Evolutionary conservation across 2,329 filamentous ascomycete genomes (phyloP), one percentile per base, ranked within the genome.

Genomic region (Cladosporium austrohemisphaericum): DNA sequence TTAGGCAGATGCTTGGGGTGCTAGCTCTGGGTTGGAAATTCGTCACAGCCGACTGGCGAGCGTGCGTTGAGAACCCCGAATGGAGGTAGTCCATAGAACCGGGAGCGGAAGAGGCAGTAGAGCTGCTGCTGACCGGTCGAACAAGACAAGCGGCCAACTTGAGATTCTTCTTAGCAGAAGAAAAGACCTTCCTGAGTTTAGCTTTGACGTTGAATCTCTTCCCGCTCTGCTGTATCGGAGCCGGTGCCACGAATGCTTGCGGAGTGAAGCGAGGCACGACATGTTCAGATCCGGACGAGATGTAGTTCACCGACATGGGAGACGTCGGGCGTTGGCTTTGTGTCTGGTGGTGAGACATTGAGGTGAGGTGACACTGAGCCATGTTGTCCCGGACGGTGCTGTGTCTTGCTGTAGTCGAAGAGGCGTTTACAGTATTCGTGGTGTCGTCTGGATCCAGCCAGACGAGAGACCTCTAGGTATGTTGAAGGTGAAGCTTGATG

Each of bases 381-480:
- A 43, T 43, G 43, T 10, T 35, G 22, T 18, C 20, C n/a, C n/a
- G n/a, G n/a, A n/a, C n/a, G n/a, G n/a, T n/a, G n/a, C n/a, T n/a
- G n/a, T n/a, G n/a, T n/a, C n/a, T n/a, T n/a, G n/a, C n/a, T n/a
- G n/a, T n/a, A n/a, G n/a, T n/a, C n/a, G n/a, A n/a, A n/a, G n/a
- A n/a, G n/a, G n/a, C n/a, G n/a, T n/a, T n/a, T n/a, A n/a, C n/a
- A n/a, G n/a, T n/a, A n/a, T n/a, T n/a, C n/a, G n/a, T n/a, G n/a
- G n/a, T n/a, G n/a, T n/a, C 13, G 28, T 44, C 41, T 45, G 41
- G 41, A 45, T 18, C 44, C 44, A 29, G 44, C 32, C 44, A 47
- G 44, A 28, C 28, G 18, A 20, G 33, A 36, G 33, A 20, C 28
- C 11, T 31, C 14, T 7, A n/a, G 9, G 28, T 31, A 4, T 36